phyloP scores from a whole-genome alignment of 2,329 filamentous ascomycete genomes.

The Cytospora schulzeri region DNA sequence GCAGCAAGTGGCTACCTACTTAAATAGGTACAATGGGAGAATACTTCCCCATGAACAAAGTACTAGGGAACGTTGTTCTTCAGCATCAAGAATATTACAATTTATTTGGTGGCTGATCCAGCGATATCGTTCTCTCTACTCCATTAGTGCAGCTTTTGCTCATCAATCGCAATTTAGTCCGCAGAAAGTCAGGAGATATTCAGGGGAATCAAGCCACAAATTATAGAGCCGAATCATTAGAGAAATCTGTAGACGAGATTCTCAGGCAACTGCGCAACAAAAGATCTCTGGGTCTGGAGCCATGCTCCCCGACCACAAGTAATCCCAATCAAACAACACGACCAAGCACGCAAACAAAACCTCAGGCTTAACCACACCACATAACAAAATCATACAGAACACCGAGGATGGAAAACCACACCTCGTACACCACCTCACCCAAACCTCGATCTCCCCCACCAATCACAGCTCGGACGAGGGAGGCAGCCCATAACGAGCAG shows the following conservation, averaged over 20 bases:
- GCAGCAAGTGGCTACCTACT: no score
- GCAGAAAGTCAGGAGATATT: no score
- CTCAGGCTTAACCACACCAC: not conserved
- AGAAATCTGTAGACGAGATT: not conserved
- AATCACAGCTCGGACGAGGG: not conserved
- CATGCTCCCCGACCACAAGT: not conserved
- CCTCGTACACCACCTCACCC: not conserved
- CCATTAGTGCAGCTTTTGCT: no score
- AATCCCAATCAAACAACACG: not conserved
- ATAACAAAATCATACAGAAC: not conserved
- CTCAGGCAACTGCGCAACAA: not conserved
- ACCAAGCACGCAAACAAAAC: not conserved
- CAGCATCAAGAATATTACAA: no score
- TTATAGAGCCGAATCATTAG: not conserved
- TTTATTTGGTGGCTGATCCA: no score
- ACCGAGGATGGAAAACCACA: no score
- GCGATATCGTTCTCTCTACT: no score
- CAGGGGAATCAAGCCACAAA: not conserved
- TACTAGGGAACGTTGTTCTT: no score
- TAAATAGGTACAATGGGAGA: no score
- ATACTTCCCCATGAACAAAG: no score
- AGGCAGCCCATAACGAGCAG: not conserved
- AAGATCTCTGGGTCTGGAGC: not conserved
- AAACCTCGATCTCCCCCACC: not conserved
- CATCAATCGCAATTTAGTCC: no score